Conservation (phyloP, 306 rosid species). For the Heteromeles arbutifolia region DNA sequence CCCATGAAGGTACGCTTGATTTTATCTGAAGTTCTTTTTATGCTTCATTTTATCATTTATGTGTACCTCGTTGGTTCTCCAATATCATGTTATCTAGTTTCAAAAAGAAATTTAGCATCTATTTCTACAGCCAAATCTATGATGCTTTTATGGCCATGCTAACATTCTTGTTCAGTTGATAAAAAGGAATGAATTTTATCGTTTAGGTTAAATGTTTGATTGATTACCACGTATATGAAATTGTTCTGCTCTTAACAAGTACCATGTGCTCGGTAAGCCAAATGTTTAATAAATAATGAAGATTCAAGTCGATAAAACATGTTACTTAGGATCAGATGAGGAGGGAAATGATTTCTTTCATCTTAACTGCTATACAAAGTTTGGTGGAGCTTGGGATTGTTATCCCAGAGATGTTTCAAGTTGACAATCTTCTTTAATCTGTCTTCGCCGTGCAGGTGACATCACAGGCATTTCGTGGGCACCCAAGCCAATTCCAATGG, state of each 20-base stretch:
- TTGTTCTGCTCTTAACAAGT: no score
- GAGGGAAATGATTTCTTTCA: background rate
- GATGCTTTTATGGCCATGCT: background rate
- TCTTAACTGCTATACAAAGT: background rate
- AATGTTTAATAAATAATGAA: background rate
- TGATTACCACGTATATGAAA: no score
- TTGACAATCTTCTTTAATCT: conserved; percentile 6
- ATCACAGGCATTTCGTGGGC: conserved; percentile 85
- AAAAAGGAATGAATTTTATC: background rate
- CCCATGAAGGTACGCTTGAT: conserved; percentile 71
- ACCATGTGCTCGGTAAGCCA: background rate
- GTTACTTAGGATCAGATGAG: background rate
- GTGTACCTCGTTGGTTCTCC: background rate
- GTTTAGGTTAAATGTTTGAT: no score
- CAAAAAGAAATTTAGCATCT: background rate
- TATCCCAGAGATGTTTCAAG: background rate
- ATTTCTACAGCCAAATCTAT: background rate
- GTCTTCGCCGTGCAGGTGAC: conserved; percentile 49
- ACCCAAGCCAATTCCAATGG: conserved; percentile 58
- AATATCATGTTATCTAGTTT: background rate
- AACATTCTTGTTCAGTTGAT: background rate
- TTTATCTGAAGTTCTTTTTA: background rate
- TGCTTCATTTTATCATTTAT: background rate
- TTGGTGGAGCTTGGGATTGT: background rate
- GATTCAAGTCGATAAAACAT: background rate